Percentiles rank a stretch among this genome's conserved stretches.
Conservation (phyloP, 257 asterid genomes). For the Nicotiana tabacum region DNA sequence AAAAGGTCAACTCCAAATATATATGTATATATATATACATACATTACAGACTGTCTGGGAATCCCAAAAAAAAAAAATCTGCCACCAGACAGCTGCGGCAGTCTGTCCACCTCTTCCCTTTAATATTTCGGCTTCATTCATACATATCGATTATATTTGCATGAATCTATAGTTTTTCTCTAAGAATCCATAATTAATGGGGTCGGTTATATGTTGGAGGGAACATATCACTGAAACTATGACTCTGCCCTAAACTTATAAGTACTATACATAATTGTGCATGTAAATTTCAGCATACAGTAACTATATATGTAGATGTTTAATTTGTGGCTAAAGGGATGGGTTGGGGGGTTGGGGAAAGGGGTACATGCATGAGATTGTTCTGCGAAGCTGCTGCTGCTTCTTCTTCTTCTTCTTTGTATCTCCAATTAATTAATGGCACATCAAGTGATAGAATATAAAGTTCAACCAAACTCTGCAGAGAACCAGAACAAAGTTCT, state of each 20-base stretch:
- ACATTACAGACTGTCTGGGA: background rate
- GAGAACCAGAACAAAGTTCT: no score
- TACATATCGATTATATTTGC: background rate
- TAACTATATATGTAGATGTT: no score
- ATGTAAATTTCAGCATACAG: no score
- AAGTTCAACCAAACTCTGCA: no score
- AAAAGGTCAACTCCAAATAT: background rate
- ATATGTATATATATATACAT: background rate
- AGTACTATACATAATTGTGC: no score
- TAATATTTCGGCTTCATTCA: background rate
- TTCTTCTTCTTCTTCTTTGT: background rate
- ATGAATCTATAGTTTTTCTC: background rate
- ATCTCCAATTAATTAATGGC: background rate
- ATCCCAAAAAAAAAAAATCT: background rate
- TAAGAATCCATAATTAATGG: constrained; percentile 2
- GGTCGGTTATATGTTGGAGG: constrained; percentile 24
- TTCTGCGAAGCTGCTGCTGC: background rate
- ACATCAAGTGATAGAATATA: background rate
- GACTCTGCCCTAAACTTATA: no score
- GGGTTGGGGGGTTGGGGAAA: no score
- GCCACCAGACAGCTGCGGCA: background rate
- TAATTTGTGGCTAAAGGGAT: no score
- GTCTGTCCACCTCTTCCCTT: background rate
- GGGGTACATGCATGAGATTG: no score
- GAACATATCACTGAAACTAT: constrained; percentile 16